Evolutionary conservation across 2,329 filamentous ascomycete species (phyloP).

Genomic region (Aspergillus alliaceus): DNA sequence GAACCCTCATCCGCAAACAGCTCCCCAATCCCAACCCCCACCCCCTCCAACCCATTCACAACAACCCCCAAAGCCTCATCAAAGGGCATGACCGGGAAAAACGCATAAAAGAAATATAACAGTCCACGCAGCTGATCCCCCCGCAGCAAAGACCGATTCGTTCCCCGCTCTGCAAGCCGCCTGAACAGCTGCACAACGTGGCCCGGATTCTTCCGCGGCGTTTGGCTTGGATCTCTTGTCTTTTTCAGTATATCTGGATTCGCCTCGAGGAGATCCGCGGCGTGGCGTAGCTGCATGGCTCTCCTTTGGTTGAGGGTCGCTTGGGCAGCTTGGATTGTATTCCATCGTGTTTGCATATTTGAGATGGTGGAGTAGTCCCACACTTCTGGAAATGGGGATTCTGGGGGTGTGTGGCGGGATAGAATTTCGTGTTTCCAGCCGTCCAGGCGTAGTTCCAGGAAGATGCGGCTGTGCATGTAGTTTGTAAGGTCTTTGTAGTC

Average conservation of each 20-base stretch:
- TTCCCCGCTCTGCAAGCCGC: not conserved
- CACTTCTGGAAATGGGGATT: not conserved
- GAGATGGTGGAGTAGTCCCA: not conserved
- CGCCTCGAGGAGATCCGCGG: conserved; percentile 18
- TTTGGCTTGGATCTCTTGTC: conserved; percentile 16
- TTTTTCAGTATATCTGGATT: conserved; percentile 24
- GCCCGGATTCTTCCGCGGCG: conserved; percentile 11
- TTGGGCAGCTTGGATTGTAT: conserved; percentile 9
- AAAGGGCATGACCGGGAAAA: not conserved
- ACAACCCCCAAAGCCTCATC: not conserved
- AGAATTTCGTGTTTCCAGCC: not conserved
- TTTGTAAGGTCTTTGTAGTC: not conserved
- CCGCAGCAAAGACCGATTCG: not conserved
- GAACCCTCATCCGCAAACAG: not conserved
- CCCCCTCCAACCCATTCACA: not conserved
- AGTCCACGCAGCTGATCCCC: not conserved
- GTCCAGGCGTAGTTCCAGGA: not conserved
- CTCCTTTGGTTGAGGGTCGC: not conserved
- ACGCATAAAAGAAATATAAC: not conserved
- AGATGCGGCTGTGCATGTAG: not conserved
- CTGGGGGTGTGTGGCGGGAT: not conserved
- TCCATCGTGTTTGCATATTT: not conserved
- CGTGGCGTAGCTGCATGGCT: conserved; percentile 10
- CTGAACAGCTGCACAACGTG: conserved; percentile 13
- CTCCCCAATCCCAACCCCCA: not conserved